These are phyloP conservation scores for Onygena corvina DNA, from an alignment of 2,329 filamentous ascomycete genomes.

Conservation along the genomic window DNA sequence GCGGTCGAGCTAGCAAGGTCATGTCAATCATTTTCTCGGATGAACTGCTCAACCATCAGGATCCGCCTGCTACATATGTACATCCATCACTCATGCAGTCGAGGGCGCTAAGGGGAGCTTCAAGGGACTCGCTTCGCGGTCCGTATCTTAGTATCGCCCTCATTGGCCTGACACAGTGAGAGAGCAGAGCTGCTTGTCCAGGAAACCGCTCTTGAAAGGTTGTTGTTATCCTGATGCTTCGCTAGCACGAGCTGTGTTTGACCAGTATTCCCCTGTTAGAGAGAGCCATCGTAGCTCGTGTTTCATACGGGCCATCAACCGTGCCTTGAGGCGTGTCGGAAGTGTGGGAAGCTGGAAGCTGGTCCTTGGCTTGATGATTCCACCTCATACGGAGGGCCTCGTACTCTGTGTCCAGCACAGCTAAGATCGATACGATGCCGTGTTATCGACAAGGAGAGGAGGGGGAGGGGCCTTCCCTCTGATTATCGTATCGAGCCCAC, in stretches of 20 bases:
- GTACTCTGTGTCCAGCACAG: background rate
- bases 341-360: no score
- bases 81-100: no score
- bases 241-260: background rate
- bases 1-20: background rate
- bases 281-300: background rate
- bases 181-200: background rate
- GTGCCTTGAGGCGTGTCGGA: no score
- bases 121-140: background rate
- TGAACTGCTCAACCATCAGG: background rate
- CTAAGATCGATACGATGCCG: conserved; percentile 6
- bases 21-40: conserved; percentile 2
- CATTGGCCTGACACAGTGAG: background rate
- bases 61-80: conserved; percentile 4
- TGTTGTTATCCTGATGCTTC: background rate
- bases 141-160: background rate
- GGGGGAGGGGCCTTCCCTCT: background rate
- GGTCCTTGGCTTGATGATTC: conserved; percentile 3
- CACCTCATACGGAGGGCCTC: background rate
- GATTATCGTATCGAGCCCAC: background rate
- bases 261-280: background rate
- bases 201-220: background rate
- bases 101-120: background rate
- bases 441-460: background rate
- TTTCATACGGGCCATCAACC: conserved; percentile 4